These are phyloP conservation scores for Collybia sp. DNA, from an alignment of 768 basidiomycete genomes.

Conservation along the genomic window DNA sequence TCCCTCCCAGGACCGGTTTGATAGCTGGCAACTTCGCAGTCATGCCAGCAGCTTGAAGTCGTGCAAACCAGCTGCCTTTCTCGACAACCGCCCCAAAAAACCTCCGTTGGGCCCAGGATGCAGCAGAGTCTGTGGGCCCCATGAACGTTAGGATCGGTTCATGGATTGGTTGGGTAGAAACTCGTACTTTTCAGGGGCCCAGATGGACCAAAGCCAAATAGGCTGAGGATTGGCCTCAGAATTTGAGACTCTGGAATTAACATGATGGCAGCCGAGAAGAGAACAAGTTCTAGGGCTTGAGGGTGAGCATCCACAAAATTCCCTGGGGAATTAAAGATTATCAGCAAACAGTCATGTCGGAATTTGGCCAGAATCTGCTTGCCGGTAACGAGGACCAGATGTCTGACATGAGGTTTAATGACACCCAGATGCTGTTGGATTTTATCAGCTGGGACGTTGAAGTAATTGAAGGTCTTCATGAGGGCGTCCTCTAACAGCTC, in stretches of 20 bases:
- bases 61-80: constrained; percentile 28
- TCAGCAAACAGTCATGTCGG: background rate
- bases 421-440: constrained; percentile 14
- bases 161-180: background rate
- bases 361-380: background rate
- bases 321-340: constrained; percentile 13
- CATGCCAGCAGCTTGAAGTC: constrained; percentile 17
- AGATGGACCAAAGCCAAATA: constrained; percentile 31
- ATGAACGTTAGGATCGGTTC: background rate
- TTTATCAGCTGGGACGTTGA: constrained; percentile 17
- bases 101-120: constrained; percentile 28
- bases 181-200: constrained; percentile 26
- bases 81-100: constrained; percentile 27
- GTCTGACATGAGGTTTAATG: constrained; percentile 17
- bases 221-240: constrained; percentile 20
- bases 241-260: constrained; percentile 26
- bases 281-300: constrained; percentile 9
- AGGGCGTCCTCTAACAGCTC: constrained; percentile 19
- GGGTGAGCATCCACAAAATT: constrained; percentile 29
- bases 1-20: too few species aligned
- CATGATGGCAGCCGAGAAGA: constrained; percentile 16
- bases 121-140: constrained; percentile 16
- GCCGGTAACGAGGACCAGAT: constrained; percentile 20
- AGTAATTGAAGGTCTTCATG: constrained; percentile 12
- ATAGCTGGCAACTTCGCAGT: too few species aligned